These are phyloP conservation scores for Termitomyces sp. DNA, from an alignment of 768 basidiomycete species.

Conservation along the genomic window DNA sequence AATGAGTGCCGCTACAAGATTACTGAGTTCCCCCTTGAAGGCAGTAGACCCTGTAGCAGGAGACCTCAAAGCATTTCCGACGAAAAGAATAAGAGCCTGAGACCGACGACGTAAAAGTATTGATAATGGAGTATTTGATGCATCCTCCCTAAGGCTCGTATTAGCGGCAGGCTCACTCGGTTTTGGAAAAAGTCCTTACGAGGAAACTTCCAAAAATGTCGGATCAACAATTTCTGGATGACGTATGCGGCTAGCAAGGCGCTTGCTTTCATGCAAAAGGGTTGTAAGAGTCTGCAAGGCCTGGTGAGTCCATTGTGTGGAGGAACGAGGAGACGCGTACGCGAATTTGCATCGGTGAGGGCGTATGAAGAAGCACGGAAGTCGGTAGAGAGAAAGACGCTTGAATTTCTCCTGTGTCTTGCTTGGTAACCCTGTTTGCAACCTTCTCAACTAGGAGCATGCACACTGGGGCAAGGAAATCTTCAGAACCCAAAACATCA, in stretches of 20 bases:
- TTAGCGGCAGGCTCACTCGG: not conserved
- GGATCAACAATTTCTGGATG: slow-evolving; percentile 29
- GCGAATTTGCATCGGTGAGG: slow-evolving; percentile 39
- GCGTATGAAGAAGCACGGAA: slow-evolving; percentile 53
- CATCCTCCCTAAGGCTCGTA: slow-evolving; percentile 48
- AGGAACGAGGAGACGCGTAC: slow-evolving; percentile 29
- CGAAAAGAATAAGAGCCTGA: slow-evolving; percentile 62
- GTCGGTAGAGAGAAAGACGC: slow-evolving; percentile 60
- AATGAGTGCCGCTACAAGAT: slow-evolving; percentile 44
- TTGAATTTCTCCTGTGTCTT: slow-evolving; percentile 52
- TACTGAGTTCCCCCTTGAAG: slow-evolving; percentile 26
- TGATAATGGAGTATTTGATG: slow-evolving; percentile 39
- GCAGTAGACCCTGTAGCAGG: slow-evolving; percentile 16
- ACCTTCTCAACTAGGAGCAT: slow-evolving; percentile 83
- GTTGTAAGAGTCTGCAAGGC: slow-evolving; percentile 52
- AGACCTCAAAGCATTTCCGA: slow-evolving; percentile 44
- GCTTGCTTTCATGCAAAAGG: slow-evolving; percentile 58
- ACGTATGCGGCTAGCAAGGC: slow-evolving; percentile 42
- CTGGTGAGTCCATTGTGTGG: slow-evolving; percentile 1
- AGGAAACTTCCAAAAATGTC: slow-evolving; percentile 50
- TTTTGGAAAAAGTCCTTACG: slow-evolving; percentile 32
- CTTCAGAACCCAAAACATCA: slow-evolving; percentile 69
- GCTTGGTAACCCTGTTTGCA: slow-evolving; percentile 62
- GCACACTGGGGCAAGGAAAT: slow-evolving; percentile 77
- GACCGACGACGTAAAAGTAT: slow-evolving; percentile 52